A percentile compares a stretch with the other conserved stretches of the same genome.
phyloP scores from a whole-genome alignment of 208 protist species.

The Herpetomonas tarakana region DNA sequence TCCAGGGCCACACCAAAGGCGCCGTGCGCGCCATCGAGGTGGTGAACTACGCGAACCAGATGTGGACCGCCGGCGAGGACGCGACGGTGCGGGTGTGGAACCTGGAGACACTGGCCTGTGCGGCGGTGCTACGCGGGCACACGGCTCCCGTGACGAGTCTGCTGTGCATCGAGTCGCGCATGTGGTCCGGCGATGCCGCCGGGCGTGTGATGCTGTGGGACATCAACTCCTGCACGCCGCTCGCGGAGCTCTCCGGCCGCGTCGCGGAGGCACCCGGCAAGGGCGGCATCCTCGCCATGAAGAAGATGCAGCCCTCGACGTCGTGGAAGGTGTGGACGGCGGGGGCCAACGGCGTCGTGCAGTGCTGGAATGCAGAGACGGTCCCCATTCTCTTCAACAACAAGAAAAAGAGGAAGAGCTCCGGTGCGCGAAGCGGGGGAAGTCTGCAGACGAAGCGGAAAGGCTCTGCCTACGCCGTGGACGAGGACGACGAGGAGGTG shows the following conservation, averaged over 20 bases:
- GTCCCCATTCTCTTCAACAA: slow-evolving; percentile 58
- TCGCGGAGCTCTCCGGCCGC: slow-evolving; percentile 57
- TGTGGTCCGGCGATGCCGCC: slow-evolving; percentile 87
- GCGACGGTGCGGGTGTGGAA: slow-evolving; percentile 81
- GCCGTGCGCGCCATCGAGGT: slow-evolving; percentile 42
- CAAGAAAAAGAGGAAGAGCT: background rate
- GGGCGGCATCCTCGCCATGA: slow-evolving; percentile 49
- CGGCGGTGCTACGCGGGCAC: slow-evolving; percentile 50
- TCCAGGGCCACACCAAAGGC: slow-evolving; percentile 23
- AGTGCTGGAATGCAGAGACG: slow-evolving; percentile 87
- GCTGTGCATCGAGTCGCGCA: slow-evolving; percentile 48
- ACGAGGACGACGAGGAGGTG: background rate
- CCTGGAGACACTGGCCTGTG: slow-evolving; percentile 50
- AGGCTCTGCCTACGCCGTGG: background rate
- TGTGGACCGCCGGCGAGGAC: slow-evolving; percentile 84
- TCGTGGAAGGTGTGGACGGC: slow-evolving; percentile 80
- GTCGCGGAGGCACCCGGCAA: slow-evolving; percentile 26
- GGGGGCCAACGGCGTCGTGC: slow-evolving; percentile 53
- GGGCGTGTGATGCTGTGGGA: slow-evolving; percentile 83
- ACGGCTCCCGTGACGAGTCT: slow-evolving; percentile 61
- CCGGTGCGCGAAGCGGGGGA: background rate
- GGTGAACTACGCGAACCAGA: slow-evolving; percentile 54
- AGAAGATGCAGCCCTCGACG: slow-evolving; percentile 47
- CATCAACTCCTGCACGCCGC: slow-evolving; percentile 50
- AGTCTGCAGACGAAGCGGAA: no score